Percentiles rank a stretch among this genome's conserved stretches.
Evolutionary conservation across 345 rosid genomes (phyloP).

Genomic region (Moricandia arvensis): DNA sequence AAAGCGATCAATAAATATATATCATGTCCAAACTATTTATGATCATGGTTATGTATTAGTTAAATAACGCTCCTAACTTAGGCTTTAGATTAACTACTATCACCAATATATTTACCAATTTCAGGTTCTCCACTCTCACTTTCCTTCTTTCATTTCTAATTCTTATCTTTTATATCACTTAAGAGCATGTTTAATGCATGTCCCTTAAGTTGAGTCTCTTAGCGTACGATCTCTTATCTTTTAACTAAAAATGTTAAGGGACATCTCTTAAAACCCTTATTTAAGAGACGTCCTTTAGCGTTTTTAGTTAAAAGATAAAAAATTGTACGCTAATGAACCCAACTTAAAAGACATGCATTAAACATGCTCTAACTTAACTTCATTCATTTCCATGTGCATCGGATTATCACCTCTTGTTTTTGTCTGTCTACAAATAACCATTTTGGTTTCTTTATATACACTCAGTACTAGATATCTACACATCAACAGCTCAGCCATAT

Average conservation of each 20-base stretch:
- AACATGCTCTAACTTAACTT: background rate
- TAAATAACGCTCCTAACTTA: slow-evolving; percentile 25
- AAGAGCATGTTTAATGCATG: no score
- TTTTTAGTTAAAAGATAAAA: no score
- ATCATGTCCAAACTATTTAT: background rate
- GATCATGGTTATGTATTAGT: slow-evolving; percentile 11
- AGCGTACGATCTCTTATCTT: no score
- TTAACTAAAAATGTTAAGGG: no score
- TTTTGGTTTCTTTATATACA: background rate
- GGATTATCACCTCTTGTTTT: background rate
- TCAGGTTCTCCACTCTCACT: background rate
- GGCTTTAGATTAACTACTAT: slow-evolving; percentile 27
- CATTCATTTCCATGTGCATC: background rate
- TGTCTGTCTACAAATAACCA: background rate
- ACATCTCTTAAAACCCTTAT: no score
- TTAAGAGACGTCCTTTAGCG: no score
- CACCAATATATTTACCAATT: slow-evolving; percentile 24
- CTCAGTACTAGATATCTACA: background rate
- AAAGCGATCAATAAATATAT: background rate
- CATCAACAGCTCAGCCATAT: background rate
- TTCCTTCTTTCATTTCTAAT: background rate
- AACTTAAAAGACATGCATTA: no score
- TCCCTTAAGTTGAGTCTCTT: no score
- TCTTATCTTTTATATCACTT: no score
- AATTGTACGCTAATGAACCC: no score